Conservation (phyloP, 2,329 filamentous ascomycete genomes). For the Chalara sp. region DNA sequence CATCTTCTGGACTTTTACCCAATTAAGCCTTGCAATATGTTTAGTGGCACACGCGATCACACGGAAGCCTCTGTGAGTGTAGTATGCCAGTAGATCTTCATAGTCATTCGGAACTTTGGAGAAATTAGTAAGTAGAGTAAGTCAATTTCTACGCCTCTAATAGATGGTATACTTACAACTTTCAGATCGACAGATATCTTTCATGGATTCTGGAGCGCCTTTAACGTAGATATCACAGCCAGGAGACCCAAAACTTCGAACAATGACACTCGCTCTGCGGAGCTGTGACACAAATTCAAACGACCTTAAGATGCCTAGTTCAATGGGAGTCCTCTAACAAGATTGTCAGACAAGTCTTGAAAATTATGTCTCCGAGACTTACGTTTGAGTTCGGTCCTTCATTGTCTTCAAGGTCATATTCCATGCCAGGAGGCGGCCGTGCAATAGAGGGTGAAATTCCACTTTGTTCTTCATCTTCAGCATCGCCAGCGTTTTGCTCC, state of each 20-base stretch:
- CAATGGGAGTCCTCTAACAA: constrained; percentile 48
- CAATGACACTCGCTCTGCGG: constrained; percentile 85
- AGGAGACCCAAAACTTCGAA: constrained; percentile 77
- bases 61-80: constrained; percentile 92
- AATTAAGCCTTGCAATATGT: constrained; percentile 79
- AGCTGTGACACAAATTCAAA: constrained; percentile 96
- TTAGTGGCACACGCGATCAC: constrained; percentile 94
- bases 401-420: constrained; percentile 48
- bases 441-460: constrained; percentile 84
- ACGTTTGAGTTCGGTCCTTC: constrained; percentile 23
- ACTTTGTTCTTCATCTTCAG: constrained; percentile 66
- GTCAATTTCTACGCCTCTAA: neutral
- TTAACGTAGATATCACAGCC: constrained; percentile 91
- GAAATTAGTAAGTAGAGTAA: constrained; percentile 3
- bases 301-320: constrained; percentile 82
- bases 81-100: constrained; percentile 80
- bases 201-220: constrained; percentile 93
- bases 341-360: neutral
- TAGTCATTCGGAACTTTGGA: constrained; percentile 71
- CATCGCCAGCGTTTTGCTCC: constrained; percentile 55
- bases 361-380: constrained; percentile 9
- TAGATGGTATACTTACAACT: constrained; percentile 53
- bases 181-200: constrained; percentile 78
- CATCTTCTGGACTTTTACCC: constrained; percentile 95
- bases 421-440: constrained; percentile 60